Evolutionary conservation across 2,329 filamentous ascomycete species (phyloP).

Genomic region (Hortaea sp.): DNA sequence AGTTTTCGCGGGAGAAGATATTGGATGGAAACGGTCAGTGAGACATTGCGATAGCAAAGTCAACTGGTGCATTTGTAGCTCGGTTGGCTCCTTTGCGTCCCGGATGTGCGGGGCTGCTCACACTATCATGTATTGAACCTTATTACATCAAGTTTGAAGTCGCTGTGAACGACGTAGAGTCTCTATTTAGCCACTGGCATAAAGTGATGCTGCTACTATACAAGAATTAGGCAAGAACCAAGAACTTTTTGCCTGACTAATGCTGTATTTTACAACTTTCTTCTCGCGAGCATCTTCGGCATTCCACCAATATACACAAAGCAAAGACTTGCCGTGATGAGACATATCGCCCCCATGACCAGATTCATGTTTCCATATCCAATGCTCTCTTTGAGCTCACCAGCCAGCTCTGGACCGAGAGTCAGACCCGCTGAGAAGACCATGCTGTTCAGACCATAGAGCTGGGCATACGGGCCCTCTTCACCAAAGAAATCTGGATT

Average conservation of each 20-base stretch:
- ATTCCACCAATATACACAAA: conserved; percentile 39
- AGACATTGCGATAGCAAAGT: no score
- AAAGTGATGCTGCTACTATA: no score
- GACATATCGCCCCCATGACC: conserved; percentile 38
- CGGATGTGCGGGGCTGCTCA: no score
- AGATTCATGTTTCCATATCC: conserved; percentile 51
- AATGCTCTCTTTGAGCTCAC: conserved; percentile 39
- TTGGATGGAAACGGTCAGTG: no score
- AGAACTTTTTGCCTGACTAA: no score
- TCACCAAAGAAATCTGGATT: conserved; percentile 47
- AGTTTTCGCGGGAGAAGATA: no score
- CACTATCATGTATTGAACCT: no score
- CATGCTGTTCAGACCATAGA: conserved; percentile 56
- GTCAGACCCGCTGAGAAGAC: conserved; percentile 51
- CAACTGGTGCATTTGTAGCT: no score
- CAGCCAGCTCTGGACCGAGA: conserved; percentile 49
- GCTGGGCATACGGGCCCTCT: conserved; percentile 52
- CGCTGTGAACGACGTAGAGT: no score
- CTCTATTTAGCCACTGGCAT: no score
- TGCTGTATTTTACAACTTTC: neutral
- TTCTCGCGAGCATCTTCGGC: conserved; percentile 19
- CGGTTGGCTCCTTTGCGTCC: no score
- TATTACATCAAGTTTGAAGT: no score
- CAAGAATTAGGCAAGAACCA: neutral
- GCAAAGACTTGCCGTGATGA: conserved; percentile 33